phyloP scores from a whole-genome alignment of 768 basidiomycete species.

The Gymnopilus dilepis region DNA sequence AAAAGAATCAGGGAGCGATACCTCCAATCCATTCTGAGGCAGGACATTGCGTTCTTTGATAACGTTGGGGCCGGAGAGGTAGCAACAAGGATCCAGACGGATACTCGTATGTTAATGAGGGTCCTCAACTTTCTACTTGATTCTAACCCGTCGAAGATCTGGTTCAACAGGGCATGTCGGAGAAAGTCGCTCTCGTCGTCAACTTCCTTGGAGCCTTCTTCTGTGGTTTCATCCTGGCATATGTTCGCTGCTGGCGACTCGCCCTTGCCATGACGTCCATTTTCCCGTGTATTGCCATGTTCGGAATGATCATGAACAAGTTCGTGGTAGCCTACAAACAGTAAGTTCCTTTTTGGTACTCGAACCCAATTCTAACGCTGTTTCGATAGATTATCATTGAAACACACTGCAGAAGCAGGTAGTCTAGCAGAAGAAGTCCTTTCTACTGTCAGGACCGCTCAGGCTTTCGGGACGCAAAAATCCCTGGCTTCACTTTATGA shows the following conservation, averaged over 20 bases:
- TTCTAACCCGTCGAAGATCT: constrained; percentile 54
- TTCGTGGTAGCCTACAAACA: constrained; percentile 67
- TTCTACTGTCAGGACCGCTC: constrained; percentile 84
- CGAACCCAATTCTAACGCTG: background rate
- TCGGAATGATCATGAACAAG: constrained; percentile 77
- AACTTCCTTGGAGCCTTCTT: constrained; percentile 74
- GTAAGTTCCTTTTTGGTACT: constrained; percentile 43
- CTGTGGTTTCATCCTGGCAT: constrained; percentile 81
- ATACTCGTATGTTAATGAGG: constrained; percentile 70
- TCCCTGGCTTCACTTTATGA: constrained; percentile 71
- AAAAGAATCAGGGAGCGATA: constrained; percentile 87
- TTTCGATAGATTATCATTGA: constrained; percentile 60
- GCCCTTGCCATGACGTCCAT: constrained; percentile 84
- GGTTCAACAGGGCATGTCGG: constrained; percentile 89
- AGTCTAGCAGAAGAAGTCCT: constrained; percentile 93
- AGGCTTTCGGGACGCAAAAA: constrained; percentile 87
- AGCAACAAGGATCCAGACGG: constrained; percentile 89
- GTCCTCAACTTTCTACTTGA: background rate
- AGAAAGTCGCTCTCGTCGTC: constrained; percentile 79
- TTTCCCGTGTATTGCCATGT: constrained; percentile 79
- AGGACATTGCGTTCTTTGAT: constrained; percentile 91
- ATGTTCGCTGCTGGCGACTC: constrained; percentile 74
- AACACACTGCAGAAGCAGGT: constrained; percentile 79
- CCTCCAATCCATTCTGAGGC: constrained; percentile 78
- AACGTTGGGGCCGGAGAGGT: constrained; percentile 94